Conservation (phyloP, 1,284 basidiomycete genomes). For the Moesziomyces sp. region DNA sequence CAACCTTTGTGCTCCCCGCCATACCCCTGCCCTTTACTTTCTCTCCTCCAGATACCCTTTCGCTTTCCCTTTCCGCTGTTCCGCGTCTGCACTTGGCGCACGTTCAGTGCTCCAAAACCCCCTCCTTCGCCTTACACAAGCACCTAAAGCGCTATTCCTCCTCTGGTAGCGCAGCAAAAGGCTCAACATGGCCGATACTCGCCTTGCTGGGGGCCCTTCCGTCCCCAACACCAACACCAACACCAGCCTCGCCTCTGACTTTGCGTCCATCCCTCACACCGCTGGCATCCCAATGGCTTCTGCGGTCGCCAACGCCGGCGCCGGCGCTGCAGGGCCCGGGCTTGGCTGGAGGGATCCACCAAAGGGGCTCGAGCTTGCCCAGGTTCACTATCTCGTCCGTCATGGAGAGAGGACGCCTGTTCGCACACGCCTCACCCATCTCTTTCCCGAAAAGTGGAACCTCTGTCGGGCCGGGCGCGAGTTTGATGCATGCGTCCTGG, state of each 20-base stretch:
- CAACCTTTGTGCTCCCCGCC: background rate
- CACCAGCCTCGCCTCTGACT: constrained; percentile 1
- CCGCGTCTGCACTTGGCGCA: background rate
- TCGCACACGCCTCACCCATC: constrained; percentile 54
- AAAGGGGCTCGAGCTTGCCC: constrained; percentile 47
- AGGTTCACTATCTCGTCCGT: constrained; percentile 62
- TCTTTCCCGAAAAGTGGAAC: constrained; percentile 62
- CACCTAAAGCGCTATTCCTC: background rate
- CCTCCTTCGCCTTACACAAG: background rate
- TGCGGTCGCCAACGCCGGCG: constrained; percentile 29
- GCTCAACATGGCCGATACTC: constrained; percentile 6
- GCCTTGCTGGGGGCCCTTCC: background rate
- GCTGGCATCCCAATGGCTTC: constrained; percentile 44
- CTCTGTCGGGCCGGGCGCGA: constrained; percentile 59
- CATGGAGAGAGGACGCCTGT: constrained; percentile 66
- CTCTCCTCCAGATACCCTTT: background rate
- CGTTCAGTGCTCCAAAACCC: background rate
- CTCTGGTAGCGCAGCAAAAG: background rate
- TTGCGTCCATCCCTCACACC: constrained; percentile 23
- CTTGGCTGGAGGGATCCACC: constrained; percentile 60
- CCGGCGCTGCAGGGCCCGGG: constrained; percentile 42
- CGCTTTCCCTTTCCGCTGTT: background rate
- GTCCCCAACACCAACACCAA: background rate
- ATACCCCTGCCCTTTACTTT: background rate
- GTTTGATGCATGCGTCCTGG: constrained; percentile 56